Evolutionary conservation across 208 protist genomes (phyloP).

Genomic region (Perkinsela sp.): DNA sequence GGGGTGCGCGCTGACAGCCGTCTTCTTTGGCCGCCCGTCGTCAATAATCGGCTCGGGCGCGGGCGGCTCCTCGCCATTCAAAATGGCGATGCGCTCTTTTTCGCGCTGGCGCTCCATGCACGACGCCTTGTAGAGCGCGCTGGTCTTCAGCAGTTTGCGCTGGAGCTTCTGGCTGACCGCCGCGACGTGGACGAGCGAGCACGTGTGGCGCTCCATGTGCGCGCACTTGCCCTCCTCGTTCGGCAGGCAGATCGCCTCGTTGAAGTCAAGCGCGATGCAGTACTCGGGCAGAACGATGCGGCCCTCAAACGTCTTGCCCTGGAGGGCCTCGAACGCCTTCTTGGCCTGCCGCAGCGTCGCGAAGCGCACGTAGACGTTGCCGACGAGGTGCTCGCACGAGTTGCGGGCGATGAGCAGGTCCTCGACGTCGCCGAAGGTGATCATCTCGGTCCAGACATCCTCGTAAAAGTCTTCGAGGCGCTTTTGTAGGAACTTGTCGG

Average conservation of each 20-base stretch:
- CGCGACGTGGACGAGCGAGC: conserved; percentile 68
- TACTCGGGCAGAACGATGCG: conserved; percentile 20
- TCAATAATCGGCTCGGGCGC: neutral
- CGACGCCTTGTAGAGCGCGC: neutral
- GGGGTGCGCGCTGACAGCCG: neutral
- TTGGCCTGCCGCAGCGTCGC: conserved; percentile 21
- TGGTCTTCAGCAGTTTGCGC: neutral
- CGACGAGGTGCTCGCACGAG: conserved; percentile 38
- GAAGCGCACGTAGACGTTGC: conserved; percentile 66
- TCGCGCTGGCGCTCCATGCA: neutral
- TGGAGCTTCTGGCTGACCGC: conserved; percentile 3
- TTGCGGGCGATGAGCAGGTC: conserved; percentile 39
- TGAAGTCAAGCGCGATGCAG: conserved; percentile 56
- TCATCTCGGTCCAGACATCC: conserved; percentile 14
- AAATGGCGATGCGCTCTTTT: neutral
- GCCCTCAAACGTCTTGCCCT: conserved; percentile 14
- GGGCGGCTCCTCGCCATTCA: neutral
- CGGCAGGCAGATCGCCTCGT: conserved; percentile 40
- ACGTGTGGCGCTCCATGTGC: conserved; percentile 24
- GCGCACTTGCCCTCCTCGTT: conserved; percentile 29
- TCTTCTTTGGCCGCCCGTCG: neutral
- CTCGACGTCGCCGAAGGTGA: conserved; percentile 17
- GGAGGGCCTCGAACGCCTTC: conserved; percentile 11
- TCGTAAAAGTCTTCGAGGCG: conserved; percentile 57
- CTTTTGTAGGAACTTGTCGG: conserved; percentile 9